A percentile compares a stretch with the other conserved stretches of the same genome.
phyloP scores from a whole-genome alignment of 495 filamentous ascomycete species.

The Aspergillus coremiiformis region DNA sequence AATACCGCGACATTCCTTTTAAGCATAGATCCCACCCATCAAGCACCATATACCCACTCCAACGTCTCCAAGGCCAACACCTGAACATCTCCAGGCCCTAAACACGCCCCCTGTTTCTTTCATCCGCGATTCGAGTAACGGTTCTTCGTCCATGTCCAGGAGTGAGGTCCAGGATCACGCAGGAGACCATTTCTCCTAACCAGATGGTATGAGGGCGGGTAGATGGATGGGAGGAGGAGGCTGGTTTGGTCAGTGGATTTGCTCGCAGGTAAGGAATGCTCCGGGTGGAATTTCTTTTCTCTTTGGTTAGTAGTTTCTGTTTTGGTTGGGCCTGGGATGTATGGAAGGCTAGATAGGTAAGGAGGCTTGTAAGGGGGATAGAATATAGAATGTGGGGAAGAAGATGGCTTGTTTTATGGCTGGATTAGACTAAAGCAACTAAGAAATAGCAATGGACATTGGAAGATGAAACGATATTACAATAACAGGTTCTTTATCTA shows the following conservation, averaged over 20 bases:
- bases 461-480: too few species aligned
- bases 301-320: not conserved
- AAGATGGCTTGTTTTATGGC: constrained; percentile 47
- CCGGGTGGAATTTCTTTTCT: constrained; percentile 50
- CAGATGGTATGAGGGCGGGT: constrained; percentile 67
- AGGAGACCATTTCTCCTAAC: constrained; percentile 70
- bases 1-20: constrained; percentile 81
- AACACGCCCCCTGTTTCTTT: too few species aligned
- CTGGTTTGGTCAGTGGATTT: constrained; percentile 28
- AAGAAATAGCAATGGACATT: too few species aligned
- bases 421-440: too few species aligned
- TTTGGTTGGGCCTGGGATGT: not conserved
- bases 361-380: not conserved
- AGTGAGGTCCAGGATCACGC: constrained; percentile 72
- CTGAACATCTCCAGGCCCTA: too few species aligned
- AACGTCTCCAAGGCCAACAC: constrained; percentile 53
- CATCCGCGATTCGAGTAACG: too few species aligned
- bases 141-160: too few species aligned
- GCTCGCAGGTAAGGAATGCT: constrained; percentile 85
- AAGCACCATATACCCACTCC: constrained; percentile 73
- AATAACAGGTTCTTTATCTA: constrained; percentile 12
- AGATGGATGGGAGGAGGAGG: constrained; percentile 51
- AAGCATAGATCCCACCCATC: constrained; percentile 77
- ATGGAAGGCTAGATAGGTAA: not conserved
- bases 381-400: constrained; percentile 61